These are phyloP conservation scores for Pythium insidiosum DNA, from an alignment of 352 stramenopile genomes.

Conservation along the genomic window DNA sequence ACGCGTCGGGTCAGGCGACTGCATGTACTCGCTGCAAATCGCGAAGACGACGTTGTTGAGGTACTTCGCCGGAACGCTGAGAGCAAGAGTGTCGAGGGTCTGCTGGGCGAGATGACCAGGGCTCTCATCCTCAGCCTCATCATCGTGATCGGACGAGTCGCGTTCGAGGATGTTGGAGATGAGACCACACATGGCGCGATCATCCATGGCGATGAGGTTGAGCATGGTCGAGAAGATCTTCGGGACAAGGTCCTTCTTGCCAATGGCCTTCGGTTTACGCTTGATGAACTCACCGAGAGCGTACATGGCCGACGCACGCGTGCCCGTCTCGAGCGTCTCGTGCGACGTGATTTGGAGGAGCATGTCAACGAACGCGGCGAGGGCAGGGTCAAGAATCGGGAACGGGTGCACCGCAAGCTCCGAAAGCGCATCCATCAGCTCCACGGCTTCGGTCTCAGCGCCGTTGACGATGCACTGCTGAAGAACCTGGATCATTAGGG, in stretches of 20 bases:
- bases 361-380: slow-evolving; percentile 76
- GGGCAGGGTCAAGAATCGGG: slow-evolving; percentile 73
- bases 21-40: slow-evolving; percentile 87
- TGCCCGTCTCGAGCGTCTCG: slow-evolving; percentile 68
- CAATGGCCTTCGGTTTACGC: slow-evolving; percentile 86
- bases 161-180: slow-evolving; percentile 78
- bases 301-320: slow-evolving; percentile 71
- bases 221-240: slow-evolving; percentile 86
- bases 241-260: slow-evolving; percentile 73
- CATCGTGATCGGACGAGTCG: slow-evolving; percentile 43
- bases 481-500: slow-evolving; percentile 80
- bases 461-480: slow-evolving; percentile 77
- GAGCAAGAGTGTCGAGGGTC: slow-evolving; percentile 75
- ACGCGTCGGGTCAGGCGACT: slow-evolving; percentile 79
- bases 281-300: slow-evolving; percentile 83
- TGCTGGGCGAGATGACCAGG: slow-evolving; percentile 77
- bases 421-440: slow-evolving; percentile 84
- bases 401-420: slow-evolving; percentile 81
- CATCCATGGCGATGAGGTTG: slow-evolving; percentile 71
- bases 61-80: slow-evolving; percentile 80
- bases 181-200: slow-evolving; percentile 70
- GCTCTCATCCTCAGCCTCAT: slow-evolving; percentile 71
- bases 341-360: slow-evolving; percentile 77
- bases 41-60: slow-evolving; percentile 69
- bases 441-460: slow-evolving; percentile 69